Conservation (phyloP, 2,329 filamentous ascomycete species). For the Periconia macrospinosa region DNA sequence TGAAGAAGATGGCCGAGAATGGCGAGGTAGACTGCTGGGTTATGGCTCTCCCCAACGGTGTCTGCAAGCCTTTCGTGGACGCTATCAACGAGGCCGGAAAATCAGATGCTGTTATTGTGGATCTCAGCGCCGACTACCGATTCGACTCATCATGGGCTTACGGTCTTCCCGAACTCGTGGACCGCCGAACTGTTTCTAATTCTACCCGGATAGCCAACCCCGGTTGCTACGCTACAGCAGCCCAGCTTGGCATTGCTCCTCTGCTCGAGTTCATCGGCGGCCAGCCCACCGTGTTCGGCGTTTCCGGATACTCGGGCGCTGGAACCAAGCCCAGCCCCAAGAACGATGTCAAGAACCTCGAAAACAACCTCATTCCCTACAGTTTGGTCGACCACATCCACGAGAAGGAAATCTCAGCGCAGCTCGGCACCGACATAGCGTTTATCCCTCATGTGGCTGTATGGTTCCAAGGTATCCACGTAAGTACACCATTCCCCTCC, state of each 20-base stretch:
- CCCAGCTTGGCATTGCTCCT: conserved; percentile 85
- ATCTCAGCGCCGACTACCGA: conserved; percentile 95
- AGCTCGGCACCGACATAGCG: conserved; percentile 73
- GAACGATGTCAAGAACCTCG: conserved; percentile 83
- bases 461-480: conserved; percentile 94
- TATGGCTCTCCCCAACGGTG: conserved; percentile 93
- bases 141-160: conserved; percentile 88
- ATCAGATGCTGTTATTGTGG: conserved; percentile 75
- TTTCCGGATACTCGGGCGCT: conserved; percentile 91
- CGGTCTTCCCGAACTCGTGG: conserved; percentile 82
- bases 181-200: conserved; percentile 73
- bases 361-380: conserved; percentile 88
- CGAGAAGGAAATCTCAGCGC: conserved; percentile 82
- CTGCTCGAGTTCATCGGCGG: conserved; percentile 77
- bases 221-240: conserved; percentile 92
- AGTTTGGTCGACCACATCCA: conserved; percentile 92
- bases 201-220: conserved; percentile 87
- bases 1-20: conserved; percentile 78
- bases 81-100: conserved; percentile 73
- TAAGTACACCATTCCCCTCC: conserved; percentile 32
- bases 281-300: conserved; percentile 82
- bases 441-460: conserved; percentile 95
- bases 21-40: conserved; percentile 94
- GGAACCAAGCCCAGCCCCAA: conserved; percentile 93
- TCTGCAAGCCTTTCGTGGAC: conserved; percentile 92